A percentile compares a stretch with the other conserved stretches of the same genome.
These are phyloP conservation scores for Plasmodium yoelii DNA, from an alignment of 169 alveolate genomes.

Conservation along the genomic window DNA sequence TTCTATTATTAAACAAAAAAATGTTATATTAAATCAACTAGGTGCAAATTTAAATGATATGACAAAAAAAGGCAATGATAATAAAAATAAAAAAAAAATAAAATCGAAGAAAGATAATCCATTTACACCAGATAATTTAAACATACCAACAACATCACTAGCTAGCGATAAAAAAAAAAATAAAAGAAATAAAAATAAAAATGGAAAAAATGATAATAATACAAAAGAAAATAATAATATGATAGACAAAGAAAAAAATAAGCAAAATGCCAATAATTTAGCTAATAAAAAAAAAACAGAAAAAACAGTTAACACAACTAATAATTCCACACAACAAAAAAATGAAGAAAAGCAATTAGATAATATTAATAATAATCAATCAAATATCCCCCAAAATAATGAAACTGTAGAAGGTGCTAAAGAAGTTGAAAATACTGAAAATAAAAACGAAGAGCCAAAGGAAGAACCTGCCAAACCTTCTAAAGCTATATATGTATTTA, in stretches of 20 bases:
- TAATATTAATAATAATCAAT: neutral
- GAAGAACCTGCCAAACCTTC: slow-evolving; percentile 49
- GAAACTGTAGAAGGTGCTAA: neutral
- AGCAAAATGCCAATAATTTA: slow-evolving; percentile 3
- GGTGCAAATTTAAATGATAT: slow-evolving; percentile 47
- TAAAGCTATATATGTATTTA: slow-evolving; percentile 60
- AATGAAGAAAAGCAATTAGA: neutral
- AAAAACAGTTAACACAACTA: slow-evolving; percentile 8
- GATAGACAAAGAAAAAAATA: slow-evolving; percentile 1
- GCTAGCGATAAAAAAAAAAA: slow-evolving; percentile 43
- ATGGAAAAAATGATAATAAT: slow-evolving; percentile 27
- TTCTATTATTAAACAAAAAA: slow-evolving; percentile 50
- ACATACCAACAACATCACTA: neutral
- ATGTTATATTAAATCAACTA: slow-evolving; percentile 60
- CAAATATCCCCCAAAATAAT: neutral
- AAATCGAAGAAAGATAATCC: slow-evolving; percentile 37
- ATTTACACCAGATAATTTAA: neutral
- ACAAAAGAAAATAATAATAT: neutral
- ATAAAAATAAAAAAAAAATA: slow-evolving; percentile 58
- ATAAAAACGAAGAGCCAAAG: slow-evolving; percentile 13
- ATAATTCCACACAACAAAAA: slow-evolving; percentile 16
- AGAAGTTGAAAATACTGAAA: neutral
- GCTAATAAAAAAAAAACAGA: slow-evolving; percentile 31
- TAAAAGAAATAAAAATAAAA: slow-evolving; percentile 65
- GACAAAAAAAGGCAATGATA: slow-evolving; percentile 61